Evolutionary conservation across 306 rosid genomes (phyloP).

Genomic region (Sindora glabra): DNA sequence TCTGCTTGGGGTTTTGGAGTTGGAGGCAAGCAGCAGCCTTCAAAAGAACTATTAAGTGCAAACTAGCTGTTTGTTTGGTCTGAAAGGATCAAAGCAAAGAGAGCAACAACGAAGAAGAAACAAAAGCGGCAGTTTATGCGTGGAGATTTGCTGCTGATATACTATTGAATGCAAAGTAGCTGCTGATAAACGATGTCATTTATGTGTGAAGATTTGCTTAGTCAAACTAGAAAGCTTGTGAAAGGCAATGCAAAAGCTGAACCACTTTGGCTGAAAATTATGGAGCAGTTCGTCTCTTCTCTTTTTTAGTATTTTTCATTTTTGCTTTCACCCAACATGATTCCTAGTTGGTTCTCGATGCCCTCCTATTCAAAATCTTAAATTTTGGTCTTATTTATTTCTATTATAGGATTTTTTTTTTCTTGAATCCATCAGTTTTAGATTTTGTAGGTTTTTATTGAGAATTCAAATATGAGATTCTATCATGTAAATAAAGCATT

Average conservation of each 20-base stretch:
- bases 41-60: too few species aligned
- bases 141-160: too few species aligned
- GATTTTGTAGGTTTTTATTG: neutral
- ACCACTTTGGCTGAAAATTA: conserved; percentile 90
- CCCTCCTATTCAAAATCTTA: neutral
- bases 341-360: neutral
- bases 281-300: conserved; percentile 59
- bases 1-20: too few species aligned
- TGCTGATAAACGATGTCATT: conserved; percentile 75
- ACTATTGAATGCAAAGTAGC: too few species aligned
- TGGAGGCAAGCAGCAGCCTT: too few species aligned
- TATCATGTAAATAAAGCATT: too few species aligned
- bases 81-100: too few species aligned
- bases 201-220: conserved; percentile 65
- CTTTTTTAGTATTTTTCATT: neutral
- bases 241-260: conserved; percentile 74
- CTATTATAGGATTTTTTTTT: neutral
- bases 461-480: neutral
- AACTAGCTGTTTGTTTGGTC: too few species aligned
- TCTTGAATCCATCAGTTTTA: neutral
- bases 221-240: conserved; percentile 66
- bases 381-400: neutral
- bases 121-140: too few species aligned
- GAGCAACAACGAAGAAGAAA: too few species aligned
- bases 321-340: neutral